Conservation (phyloP, 2,329 filamentous ascomycete genomes). For the Camillea tinctor region DNA sequence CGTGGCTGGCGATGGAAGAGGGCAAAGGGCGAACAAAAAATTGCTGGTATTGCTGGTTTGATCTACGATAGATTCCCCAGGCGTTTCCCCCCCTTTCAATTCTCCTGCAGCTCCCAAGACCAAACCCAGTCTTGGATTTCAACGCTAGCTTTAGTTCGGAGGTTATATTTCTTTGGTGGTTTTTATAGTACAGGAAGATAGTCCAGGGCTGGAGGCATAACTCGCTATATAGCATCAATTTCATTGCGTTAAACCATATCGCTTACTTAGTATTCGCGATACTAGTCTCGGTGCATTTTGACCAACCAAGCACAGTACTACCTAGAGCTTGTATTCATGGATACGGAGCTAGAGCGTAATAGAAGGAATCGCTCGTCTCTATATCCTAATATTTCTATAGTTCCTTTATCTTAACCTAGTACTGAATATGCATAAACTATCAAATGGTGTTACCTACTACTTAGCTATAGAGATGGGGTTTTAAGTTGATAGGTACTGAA, state of each 20-base stretch:
- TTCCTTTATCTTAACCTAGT: no score
- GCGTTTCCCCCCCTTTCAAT: constrained; percentile 23
- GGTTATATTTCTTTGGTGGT: constrained; percentile 18
- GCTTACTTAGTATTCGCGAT: neutral
- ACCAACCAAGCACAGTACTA: no score
- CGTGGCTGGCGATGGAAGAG: constrained; percentile 22
- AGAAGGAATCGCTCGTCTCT: no score
- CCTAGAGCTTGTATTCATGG: no score
- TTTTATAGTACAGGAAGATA: constrained; percentile 28
- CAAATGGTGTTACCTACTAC: no score
- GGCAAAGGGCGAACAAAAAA: constrained; percentile 23
- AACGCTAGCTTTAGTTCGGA: constrained; percentile 24
- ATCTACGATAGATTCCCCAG: constrained; percentile 33
- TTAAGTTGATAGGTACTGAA: no score
- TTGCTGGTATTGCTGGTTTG: constrained; percentile 19
- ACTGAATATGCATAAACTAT: no score
- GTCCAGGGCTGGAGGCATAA: constrained; percentile 19
- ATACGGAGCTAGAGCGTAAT: no score
- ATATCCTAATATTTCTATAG: no score
- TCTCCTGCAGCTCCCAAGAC: constrained; percentile 23
- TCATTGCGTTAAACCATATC: constrained; percentile 9
- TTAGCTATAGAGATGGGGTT: no score
- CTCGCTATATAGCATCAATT: constrained; percentile 28
- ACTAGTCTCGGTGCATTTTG: neutral
- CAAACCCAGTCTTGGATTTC: constrained; percentile 25